phyloP scores from a whole-genome alignment of 805 yeast species.

The Teunomyces barrocoloradensis region DNA sequence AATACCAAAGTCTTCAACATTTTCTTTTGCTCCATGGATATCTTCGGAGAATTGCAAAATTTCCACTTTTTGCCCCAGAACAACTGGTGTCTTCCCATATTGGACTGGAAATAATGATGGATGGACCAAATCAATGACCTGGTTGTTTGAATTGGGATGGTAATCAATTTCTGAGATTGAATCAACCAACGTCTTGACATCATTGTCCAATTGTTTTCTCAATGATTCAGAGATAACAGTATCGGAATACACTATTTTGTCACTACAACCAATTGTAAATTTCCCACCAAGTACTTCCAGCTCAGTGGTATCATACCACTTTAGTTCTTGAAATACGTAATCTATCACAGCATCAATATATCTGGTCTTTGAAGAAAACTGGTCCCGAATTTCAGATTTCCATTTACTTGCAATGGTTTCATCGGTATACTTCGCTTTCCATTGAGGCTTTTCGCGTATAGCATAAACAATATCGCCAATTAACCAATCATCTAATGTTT shows the following conservation, averaged over 20 bases:
- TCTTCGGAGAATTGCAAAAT: not conserved
- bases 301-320: constrained; percentile 13
- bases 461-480: constrained; percentile 14
- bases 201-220: not conserved
- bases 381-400: constrained; percentile 18
- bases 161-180: constrained; percentile 8
- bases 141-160: constrained; percentile 13
- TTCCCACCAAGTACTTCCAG: constrained; percentile 1
- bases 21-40: too few relatives aligned
- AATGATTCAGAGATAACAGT: constrained; percentile 1
- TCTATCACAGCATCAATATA: constrained; percentile 11
- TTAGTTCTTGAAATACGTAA: constrained; percentile 13
- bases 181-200: constrained; percentile 2
- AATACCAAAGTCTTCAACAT: too few relatives aligned
- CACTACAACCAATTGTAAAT: constrained; percentile 8
- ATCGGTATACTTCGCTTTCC: constrained; percentile 24
- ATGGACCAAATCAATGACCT: constrained; percentile 19
- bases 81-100: constrained; percentile 12
- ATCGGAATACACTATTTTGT: constrained; percentile 7
- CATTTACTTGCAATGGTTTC: constrained; percentile 22
- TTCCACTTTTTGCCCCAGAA: not conserved
- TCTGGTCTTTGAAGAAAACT: constrained; percentile 2
- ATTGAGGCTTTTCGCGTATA: constrained; percentile 25
- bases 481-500: constrained; percentile 14
- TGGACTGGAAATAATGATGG: constrained; percentile 19